Evolutionary conservation across 192 early-diverging fungal species (phyloP).

Genomic region (Entomortierella lignicola): DNA sequence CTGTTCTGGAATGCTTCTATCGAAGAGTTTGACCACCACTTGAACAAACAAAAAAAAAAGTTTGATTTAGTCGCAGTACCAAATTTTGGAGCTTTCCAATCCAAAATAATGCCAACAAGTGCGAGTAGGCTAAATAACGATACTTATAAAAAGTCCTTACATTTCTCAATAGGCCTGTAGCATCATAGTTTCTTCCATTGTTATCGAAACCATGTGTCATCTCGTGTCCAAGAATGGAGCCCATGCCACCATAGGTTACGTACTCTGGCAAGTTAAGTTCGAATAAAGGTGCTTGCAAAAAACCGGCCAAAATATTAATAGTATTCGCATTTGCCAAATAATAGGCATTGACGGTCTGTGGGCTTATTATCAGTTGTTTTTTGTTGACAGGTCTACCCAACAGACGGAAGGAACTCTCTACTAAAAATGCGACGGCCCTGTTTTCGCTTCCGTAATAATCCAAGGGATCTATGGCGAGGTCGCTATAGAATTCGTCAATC

Average conservation of each 20-base stretch:
- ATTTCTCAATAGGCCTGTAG: conserved; percentile 10
- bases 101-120: too few relatives aligned
- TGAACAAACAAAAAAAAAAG: background rate
- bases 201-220: conserved; percentile 69
- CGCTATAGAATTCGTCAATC: conserved; percentile 55
- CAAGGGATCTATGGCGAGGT: conserved; percentile 16
- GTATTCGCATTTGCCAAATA: conserved; percentile 54
- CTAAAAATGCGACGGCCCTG: conserved; percentile 14
- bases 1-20: conserved; percentile 59
- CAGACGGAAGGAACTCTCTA: conserved; percentile 30
- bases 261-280: conserved; percentile 59
- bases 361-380: conserved; percentile 55
- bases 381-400: conserved; percentile 44
- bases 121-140: too few relatives aligned
- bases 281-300: conserved; percentile 73
- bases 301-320: conserved; percentile 58
- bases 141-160: background rate
- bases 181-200: conserved; percentile 60
- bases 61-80: too few relatives aligned
- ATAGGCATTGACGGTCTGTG: conserved; percentile 67
- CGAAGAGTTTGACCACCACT: conserved; percentile 79
- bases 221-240: conserved; percentile 78
- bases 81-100: too few relatives aligned
- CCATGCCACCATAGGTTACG: conserved; percentile 75
- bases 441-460: conserved; percentile 58